Percentiles rank a stretch among this genome's conserved stretches.
phyloP scores from a whole-genome alignment of 768 basidiomycete genomes.

The Rhizopogon salebrosus region DNA sequence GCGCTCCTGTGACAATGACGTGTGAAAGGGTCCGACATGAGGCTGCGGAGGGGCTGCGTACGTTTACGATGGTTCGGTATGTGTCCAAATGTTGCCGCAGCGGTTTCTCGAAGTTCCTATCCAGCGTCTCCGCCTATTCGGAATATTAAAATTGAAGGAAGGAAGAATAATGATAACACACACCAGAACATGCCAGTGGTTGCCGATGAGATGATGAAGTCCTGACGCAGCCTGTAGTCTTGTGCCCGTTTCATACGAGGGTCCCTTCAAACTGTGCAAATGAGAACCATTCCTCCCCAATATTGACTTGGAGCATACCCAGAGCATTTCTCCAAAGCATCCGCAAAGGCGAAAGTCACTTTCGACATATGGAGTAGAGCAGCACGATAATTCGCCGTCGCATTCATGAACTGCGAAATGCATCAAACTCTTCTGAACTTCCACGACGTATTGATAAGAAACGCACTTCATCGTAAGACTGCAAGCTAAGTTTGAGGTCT shows the following conservation, averaged over 20 bases:
- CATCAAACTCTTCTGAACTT: constrained; percentile 9
- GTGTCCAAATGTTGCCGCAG: constrained; percentile 78
- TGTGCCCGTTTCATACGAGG: constrained; percentile 74
- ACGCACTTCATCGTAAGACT: constrained; percentile 78
- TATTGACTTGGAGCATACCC: constrained; percentile 44
- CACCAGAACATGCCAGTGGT: constrained; percentile 90
- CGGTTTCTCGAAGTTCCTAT: constrained; percentile 86
- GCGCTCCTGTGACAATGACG: constrained; percentile 55
- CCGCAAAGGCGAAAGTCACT: constrained; percentile 80
- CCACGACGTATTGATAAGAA: not conserved
- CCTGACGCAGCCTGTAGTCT: constrained; percentile 84
- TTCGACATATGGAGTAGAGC: constrained; percentile 79
- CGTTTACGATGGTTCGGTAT: constrained; percentile 70
- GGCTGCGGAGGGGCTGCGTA: constrained; percentile 28
- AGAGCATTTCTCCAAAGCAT: constrained; percentile 80
- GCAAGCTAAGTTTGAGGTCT: constrained; percentile 71
- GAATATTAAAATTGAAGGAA: constrained; percentile 3
- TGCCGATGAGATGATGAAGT: constrained; percentile 85
- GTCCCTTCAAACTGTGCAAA: constrained; percentile 61
- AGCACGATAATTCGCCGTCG: constrained; percentile 74
- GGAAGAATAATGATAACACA: constrained; percentile 22
- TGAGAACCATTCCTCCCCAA: not conserved
- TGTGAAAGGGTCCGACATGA: constrained; percentile 2
- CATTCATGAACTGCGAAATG: constrained; percentile 58
- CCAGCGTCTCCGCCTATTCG: constrained; percentile 73